Conservation (phyloP, 176 grass and related monocot genomes). For the Raddia distichophylla region DNA sequence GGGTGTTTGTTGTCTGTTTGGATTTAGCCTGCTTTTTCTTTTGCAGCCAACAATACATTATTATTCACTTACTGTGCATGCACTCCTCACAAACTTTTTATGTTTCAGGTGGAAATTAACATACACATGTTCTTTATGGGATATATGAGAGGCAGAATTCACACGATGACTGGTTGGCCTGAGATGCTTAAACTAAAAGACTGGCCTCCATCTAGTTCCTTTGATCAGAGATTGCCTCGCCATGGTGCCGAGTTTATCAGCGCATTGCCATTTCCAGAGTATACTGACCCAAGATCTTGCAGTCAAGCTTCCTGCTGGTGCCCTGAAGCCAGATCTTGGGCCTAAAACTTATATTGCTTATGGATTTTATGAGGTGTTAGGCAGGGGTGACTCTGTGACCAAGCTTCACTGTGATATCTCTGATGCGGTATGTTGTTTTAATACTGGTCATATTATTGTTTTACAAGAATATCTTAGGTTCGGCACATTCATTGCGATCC, state of each 20-base stretch:
- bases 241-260: slow-evolving; percentile 83
- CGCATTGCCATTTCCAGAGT: slow-evolving; percentile 90
- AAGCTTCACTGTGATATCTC: slow-evolving; percentile 95
- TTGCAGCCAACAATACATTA: slow-evolving; percentile 2
- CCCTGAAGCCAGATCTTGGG: slow-evolving; percentile 71
- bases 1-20: not conserved
- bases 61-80: not conserved
- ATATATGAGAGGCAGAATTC: slow-evolving; percentile 53
- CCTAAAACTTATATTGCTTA: slow-evolving; percentile 91
- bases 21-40: not conserved
- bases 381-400: slow-evolving; percentile 83
- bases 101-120: slow-evolving; percentile 66
- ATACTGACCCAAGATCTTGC: slow-evolving; percentile 78
- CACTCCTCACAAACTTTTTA: not conserved
- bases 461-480: slow-evolving; percentile 69
- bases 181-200: slow-evolving; percentile 86
- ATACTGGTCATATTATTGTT: not conserved
- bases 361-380: slow-evolving; percentile 69
- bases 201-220: slow-evolving; percentile 72
- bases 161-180: slow-evolving; percentile 46
- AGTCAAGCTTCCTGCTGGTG: slow-evolving; percentile 56
- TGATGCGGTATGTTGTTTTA: slow-evolving; percentile 64
- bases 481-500: slow-evolving; percentile 62
- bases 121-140: slow-evolving; percentile 60
- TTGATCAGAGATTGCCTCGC: slow-evolving; percentile 75